Conservation (phyloP, 441 rosid species). For the Pelargonium cotyledonis region DNA sequence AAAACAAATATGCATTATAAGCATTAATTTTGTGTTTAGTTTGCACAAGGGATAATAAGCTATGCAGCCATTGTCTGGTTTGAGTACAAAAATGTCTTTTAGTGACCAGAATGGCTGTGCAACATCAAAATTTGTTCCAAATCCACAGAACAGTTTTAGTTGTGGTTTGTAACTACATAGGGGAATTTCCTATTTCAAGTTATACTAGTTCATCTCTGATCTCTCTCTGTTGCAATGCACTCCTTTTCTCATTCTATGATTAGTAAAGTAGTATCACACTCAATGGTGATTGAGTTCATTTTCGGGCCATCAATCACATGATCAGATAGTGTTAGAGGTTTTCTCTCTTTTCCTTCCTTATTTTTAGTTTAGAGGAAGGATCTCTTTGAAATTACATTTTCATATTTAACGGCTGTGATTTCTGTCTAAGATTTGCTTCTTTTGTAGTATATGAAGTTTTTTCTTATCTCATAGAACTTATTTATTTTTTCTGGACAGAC, state of each 20-base stretch:
- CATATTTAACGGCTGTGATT: background rate
- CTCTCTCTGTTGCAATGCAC: background rate
- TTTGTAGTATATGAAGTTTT: conserved; percentile 6
- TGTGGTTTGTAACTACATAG: background rate
- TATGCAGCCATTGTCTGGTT: background rate
- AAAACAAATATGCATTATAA: no score
- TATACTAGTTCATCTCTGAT: background rate
- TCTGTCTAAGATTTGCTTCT: background rate
- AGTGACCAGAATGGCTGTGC: background rate
- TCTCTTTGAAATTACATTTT: background rate
- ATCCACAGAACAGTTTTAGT: background rate
- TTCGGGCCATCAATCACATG: conserved; percentile 3
- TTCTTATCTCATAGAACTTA: conserved; percentile 12
- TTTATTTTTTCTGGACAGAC: conserved; percentile 45
- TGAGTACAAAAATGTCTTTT: background rate
- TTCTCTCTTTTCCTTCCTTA: background rate
- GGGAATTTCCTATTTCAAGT: background rate
- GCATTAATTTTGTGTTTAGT: background rate
- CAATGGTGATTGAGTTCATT: conserved; percentile 5
- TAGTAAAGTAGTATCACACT: background rate
- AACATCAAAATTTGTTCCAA: background rate
- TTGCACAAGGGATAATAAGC: background rate
- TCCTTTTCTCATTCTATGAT: background rate
- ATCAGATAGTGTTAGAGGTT: background rate
- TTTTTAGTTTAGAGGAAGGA: background rate